phyloP scores from a whole-genome alignment of 2,329 filamentous ascomycete genomes.

The Leptographium flavum region DNA sequence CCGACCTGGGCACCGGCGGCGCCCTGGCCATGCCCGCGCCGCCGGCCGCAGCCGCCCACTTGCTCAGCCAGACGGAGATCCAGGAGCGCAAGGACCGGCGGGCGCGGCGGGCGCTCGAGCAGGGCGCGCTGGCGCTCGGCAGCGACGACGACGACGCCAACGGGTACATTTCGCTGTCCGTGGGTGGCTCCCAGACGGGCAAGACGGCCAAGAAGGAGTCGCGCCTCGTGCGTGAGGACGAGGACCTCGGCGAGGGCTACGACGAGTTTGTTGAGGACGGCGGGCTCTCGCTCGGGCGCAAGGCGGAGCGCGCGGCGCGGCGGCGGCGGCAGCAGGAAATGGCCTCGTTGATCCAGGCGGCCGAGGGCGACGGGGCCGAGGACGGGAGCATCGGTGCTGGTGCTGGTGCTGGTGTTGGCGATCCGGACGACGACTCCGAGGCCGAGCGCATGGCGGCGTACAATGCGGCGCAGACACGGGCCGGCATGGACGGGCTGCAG shows the following conservation, averaged over 20 bases:
- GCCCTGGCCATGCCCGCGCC: slow-evolving; percentile 1
- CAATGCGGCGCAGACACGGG: slow-evolving; percentile 71
- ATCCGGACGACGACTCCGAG: slow-evolving; percentile 51
- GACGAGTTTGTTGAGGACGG: slow-evolving; percentile 85
- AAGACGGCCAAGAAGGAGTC: slow-evolving; percentile 59
- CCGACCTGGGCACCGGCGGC: slow-evolving; percentile 20
- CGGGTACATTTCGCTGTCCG: slow-evolving; percentile 18
- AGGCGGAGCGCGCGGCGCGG: slow-evolving; percentile 60
- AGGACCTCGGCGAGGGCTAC: slow-evolving; percentile 86
- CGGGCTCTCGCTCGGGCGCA: slow-evolving; percentile 60
- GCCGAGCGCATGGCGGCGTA: slow-evolving; percentile 67
- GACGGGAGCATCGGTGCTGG: slow-evolving; percentile 25
- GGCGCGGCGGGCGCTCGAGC: slow-evolving; percentile 57
- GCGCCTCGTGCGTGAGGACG: slow-evolving; percentile 69
- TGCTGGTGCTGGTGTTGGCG: slow-evolving; percentile 49
- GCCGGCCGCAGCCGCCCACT: slow-evolving; percentile 20
- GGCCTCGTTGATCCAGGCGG: slow-evolving; percentile 67
- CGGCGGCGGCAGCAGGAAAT: slow-evolving; percentile 60
- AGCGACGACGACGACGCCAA: slow-evolving; percentile 32
- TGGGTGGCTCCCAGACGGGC: slow-evolving; percentile 22
- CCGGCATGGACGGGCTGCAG: slow-evolving; percentile 65
- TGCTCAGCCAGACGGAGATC: slow-evolving; percentile 76
- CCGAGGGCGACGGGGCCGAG: slow-evolving; percentile 47
- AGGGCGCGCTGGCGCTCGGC: slow-evolving; percentile 53
- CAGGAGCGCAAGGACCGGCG: slow-evolving; percentile 81